Evolutionary conservation across 2,329 filamentous ascomycete species (phyloP), one percentile per base, ranked within the genome.

Genomic region (Alternaria angustiovoidea): DNA sequence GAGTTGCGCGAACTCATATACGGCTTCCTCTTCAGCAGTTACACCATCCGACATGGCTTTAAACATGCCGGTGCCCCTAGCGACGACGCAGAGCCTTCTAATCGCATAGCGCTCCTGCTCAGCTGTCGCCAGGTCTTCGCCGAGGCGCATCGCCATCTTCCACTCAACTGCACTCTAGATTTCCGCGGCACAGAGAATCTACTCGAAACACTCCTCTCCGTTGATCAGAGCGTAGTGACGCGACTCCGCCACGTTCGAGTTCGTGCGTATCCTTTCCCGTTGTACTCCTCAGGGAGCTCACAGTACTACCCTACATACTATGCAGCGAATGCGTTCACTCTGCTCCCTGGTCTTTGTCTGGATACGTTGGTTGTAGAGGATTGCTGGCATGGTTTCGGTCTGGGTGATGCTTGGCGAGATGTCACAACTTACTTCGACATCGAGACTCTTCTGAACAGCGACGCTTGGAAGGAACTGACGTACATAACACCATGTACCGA

Each of bases 1-100:
- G 76, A 78, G 62, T 59, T 78, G 7, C 68, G 76, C 30, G 72
- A 76, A 48, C 52, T 75, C 28, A 76, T 78, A 44, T 78, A 77
- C 51, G 64, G 62, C n/a, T 65, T 74, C 32, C 64, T 78, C 36
- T 78, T 77, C 59, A 67, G 66, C 36, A 66, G 69, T 38, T 71
- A 68, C 52, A 74, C 66, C 6, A 69, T 77, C 22, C 61, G 54
- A 14, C 76, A 73, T 41, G 75, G 75, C 24, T 73, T 73, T 59
- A 64, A 63, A 26, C 62, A 67, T 28, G 58, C 63, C 36, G 61
- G 44, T 36, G 54, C 54, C 16, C 18, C 55, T 9, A 34, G 34
- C 49, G 5, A 43, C 18, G 26, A 48, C 26, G 16, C 44, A 16
- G 36, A 63, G 14, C 44, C 62, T 7, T 62, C 67, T 20, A 70